phyloP scores from a whole-genome alignment of 192 early-diverging fungal species.

The Entomortierella chlamydospora region DNA sequence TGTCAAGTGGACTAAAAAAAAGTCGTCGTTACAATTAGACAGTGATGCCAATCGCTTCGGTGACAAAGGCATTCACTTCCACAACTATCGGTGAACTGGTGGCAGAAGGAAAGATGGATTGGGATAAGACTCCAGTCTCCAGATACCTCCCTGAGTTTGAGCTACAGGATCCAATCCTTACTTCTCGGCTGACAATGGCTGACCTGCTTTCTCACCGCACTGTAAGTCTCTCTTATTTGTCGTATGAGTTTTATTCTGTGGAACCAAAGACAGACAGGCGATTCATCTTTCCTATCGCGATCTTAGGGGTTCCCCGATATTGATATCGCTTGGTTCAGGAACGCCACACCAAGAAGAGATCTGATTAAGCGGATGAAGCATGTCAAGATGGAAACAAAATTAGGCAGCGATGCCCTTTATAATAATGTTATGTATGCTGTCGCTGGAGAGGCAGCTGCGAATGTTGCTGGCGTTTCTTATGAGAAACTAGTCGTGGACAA shows the following conservation, averaged over 20 bases:
- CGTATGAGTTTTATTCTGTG: background rate
- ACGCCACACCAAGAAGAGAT: background rate
- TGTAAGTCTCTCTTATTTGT: slow-evolving; percentile 1
- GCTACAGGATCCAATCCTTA: slow-evolving; percentile 5
- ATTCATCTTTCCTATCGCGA: background rate
- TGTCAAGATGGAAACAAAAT: slow-evolving; percentile 1
- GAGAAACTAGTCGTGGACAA: slow-evolving; percentile 4
- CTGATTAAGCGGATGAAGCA: slow-evolving; percentile 21
- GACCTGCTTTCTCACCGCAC: slow-evolving; percentile 39
- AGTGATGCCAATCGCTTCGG: slow-evolving; percentile 20
- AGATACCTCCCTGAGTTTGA: slow-evolving; percentile 29
- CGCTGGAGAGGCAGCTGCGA: slow-evolving; percentile 39
- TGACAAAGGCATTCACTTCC: slow-evolving; percentile 40
- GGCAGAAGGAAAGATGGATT: slow-evolving; percentile 34
- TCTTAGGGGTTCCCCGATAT: slow-evolving; percentile 3
- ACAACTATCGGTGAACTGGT: slow-evolving; percentile 37
- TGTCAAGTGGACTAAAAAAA: no score
- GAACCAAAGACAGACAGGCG: background rate
- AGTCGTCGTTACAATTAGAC: slow-evolving; percentile 3
- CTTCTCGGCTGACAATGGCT: slow-evolving; percentile 16
- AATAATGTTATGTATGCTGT: slow-evolving; percentile 33
- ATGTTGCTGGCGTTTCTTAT: slow-evolving; percentile 15
- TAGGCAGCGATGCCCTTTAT: background rate
- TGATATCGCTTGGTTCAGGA: slow-evolving; percentile 16
- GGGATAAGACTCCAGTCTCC: slow-evolving; percentile 33